Base-by-base conservation (phyloP, 2,329 filamentous ascomycete species). In the Conoideocrella luteorostrata region DNA sequence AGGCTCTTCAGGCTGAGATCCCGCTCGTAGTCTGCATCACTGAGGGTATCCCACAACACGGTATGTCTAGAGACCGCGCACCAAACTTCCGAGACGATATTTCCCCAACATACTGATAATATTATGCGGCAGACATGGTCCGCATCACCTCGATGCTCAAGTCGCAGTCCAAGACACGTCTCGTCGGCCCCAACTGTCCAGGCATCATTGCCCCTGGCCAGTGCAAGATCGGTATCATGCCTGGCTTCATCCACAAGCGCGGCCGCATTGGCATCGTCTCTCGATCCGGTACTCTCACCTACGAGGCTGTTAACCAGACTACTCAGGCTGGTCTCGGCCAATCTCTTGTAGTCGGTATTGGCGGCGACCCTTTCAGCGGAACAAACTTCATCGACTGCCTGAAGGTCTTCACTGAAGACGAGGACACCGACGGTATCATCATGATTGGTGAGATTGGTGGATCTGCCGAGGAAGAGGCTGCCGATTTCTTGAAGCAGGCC, bases 311-410 rank as follows among this genome's bases (percentile, higher is more conserved):
- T 72, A 97, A 97, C 80, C 93, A 98, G 75, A 98, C 93, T 62
- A 97, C 93, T 55, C 87, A 93, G 77, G 85, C 89, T 58, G 93
- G 93, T 52, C 86, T 98, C 47, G 93, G 93, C 54, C 93, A 98
- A 77, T 96, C 90, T 24, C 88, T 98, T 59, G 93, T 98, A 61
- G 87, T 98, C 60, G 93, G 93, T 63, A 97, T 98, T 60, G 93
- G 93, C 53, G 93, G 93, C 72, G 93, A 98, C 72, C 93, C 93
- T 59, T 98, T 98, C 79, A 91, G 86, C 61, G 93, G 93, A 59
- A 97, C 93, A 71, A 97, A 95, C 81, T 98, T 97, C 77, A 97
- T 98, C 71, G 93, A 98, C 80, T 96, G 91, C 78, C 78, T 98
- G 58, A 86, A 88, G 65, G 88, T 97, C 64, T 98, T 98, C 82